phyloP scores from a whole-genome alignment of 345 rosid species.

The Linum trigynum region DNA sequence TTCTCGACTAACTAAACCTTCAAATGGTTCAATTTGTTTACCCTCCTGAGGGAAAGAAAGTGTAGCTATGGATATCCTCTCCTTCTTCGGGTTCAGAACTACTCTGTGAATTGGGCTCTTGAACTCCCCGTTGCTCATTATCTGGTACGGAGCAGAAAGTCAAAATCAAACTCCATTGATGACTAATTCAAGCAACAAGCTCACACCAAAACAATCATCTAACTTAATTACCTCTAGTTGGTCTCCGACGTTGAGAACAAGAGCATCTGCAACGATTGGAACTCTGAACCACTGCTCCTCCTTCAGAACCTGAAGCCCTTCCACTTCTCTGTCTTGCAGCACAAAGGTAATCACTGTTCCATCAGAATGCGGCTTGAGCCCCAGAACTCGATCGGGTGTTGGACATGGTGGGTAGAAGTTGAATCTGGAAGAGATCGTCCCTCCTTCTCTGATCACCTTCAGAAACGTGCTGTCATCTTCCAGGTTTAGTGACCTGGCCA shows the following conservation, averaged over 20 bases:
- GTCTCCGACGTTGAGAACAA: constrained; percentile 11
- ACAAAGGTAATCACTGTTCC: constrained; percentile 13
- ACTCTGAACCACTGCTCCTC: constrained; percentile 12
- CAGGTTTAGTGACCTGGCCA: constrained; percentile 3
- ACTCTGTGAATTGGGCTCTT: no score
- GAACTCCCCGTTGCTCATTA: no score
- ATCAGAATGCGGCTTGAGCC: constrained; percentile 17
- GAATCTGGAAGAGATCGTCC: constrained; percentile 11
- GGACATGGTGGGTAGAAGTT: constrained; percentile 18
- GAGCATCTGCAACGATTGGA: constrained; percentile 7
- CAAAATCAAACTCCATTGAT: no score
- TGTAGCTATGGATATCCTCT: no score
- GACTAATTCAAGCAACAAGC: no score
- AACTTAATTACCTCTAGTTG: neutral
- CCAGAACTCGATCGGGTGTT: constrained; percentile 12
- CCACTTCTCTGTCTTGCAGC: constrained; percentile 13
- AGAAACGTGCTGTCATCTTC: constrained; percentile 16
- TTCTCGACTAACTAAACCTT: no score
- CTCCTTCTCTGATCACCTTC: constrained; percentile 5
- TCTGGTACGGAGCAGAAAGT: no score
- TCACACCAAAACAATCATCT: neutral
- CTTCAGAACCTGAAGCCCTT: constrained; percentile 15
- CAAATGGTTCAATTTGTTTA: no score
- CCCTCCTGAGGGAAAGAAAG: no score
- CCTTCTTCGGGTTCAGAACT: no score